These are phyloP conservation scores for Gnaphalium uliginosum DNA, from an alignment of 129 eudicot species.

Conservation along the genomic window DNA sequence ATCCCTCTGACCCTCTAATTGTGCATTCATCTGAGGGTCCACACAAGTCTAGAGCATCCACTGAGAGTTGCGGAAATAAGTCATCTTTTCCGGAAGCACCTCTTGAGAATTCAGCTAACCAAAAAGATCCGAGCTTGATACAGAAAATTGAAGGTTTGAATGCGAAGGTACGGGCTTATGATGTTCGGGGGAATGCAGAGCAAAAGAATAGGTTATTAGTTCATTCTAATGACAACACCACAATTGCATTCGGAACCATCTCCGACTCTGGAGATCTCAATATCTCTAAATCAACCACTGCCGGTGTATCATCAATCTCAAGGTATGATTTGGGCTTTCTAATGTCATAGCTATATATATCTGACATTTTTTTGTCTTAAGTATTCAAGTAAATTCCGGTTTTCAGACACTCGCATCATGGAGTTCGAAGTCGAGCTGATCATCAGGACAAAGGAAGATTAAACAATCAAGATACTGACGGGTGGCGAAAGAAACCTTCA, in stretches of 20 bases:
- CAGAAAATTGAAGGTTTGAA: conserved; percentile 83
- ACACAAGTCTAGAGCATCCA: conserved; percentile 36
- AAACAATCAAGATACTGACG: conserved; percentile 56
- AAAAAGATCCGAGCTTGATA: conserved; percentile 64
- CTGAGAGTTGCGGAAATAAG: conserved; percentile 41
- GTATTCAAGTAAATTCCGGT: conserved; percentile 3
- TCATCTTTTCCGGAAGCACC: conserved; percentile 35
- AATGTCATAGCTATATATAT: conserved; percentile 3
- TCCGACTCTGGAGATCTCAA: conserved; percentile 35
- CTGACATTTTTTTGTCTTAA: background rate
- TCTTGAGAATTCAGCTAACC: conserved; percentile 32
- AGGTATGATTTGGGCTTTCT: conserved; percentile 55
- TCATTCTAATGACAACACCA: conserved; percentile 31
- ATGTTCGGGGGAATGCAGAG: conserved; percentile 48
- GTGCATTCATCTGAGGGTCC: conserved; percentile 39
- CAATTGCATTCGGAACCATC: conserved; percentile 36
- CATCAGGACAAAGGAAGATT: conserved; percentile 56
- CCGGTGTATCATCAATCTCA: conserved; percentile 28
- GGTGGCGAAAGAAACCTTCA: conserved; percentile 57
- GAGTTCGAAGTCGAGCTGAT: conserved; percentile 47
- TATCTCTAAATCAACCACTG: conserved; percentile 6
- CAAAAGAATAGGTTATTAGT: conserved; percentile 38
- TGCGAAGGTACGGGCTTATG: conserved; percentile 72
- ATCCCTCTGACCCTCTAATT: conserved; percentile 10
- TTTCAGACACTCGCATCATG: conserved; percentile 59